A percentile compares a stretch with the other conserved stretches of the same genome.
Conservation (phyloP, 768 basidiomycete genomes). For the Termitomyces sp. region DNA sequence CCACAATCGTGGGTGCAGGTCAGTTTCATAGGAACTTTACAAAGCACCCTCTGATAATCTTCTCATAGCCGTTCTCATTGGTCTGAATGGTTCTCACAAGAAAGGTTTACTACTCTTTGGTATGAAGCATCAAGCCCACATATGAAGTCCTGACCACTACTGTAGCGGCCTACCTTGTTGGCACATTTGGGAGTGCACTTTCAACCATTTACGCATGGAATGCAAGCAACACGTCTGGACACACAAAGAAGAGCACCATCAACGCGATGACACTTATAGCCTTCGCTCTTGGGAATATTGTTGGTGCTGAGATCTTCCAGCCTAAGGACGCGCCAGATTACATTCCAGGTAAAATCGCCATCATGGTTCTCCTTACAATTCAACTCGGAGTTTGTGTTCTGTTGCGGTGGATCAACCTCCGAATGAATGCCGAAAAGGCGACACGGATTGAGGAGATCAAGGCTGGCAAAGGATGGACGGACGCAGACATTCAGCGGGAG, state of each 20-base stretch:
- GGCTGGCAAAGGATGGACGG: slow-evolving; percentile 49
- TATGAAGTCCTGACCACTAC: not conserved
- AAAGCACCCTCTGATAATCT: not conserved
- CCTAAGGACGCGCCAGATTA: slow-evolving; percentile 60
- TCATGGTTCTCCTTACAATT: slow-evolving; percentile 53
- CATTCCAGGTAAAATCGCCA: slow-evolving; percentile 64
- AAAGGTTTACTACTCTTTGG: slow-evolving; percentile 58
- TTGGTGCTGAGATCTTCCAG: slow-evolving; percentile 62
- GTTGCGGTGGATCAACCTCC: slow-evolving; percentile 52
- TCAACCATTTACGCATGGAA: slow-evolving; percentile 63
- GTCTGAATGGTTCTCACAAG: slow-evolving; percentile 41
- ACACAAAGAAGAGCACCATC: slow-evolving; percentile 68
- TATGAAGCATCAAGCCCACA: slow-evolving; percentile 14
- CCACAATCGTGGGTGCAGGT: slow-evolving; percentile 58
- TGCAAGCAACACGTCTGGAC: slow-evolving; percentile 59
- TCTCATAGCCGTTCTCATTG: slow-evolving; percentile 47
- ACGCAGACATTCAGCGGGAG: slow-evolving; percentile 54
- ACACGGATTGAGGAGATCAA: slow-evolving; percentile 39
- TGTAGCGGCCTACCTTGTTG: slow-evolving; percentile 44
- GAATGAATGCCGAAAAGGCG: slow-evolving; percentile 47
- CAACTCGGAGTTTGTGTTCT: slow-evolving; percentile 47
- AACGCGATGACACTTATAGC: slow-evolving; percentile 56
- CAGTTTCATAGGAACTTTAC: slow-evolving; percentile 4
- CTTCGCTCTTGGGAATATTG: slow-evolving; percentile 57
- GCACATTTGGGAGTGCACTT: slow-evolving; percentile 58